Evolutionary conservation across 305 asterid species (phyloP), one percentile per base, ranked within the genome.

Genomic region (Fraxinus platypoda): DNA sequence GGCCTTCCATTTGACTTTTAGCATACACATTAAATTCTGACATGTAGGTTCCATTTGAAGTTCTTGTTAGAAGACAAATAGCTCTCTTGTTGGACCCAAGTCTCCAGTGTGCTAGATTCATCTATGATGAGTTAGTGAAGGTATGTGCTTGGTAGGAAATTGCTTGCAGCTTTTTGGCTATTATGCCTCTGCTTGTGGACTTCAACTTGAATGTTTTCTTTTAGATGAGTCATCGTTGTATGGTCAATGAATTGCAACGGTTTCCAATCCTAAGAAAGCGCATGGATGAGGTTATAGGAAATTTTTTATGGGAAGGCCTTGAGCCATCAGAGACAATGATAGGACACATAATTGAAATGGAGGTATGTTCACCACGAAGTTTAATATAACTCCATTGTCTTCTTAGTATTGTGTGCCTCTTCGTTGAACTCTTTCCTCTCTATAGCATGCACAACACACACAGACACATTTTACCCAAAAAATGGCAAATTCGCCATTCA

Each of bases 261-360:
- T 95, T 94, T 85, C 98, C 98, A 30, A 82, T 91, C 86, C 88
- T 95, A 43, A 87, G 91, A 71, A 91, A 87, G 85, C 84, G 92
- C 76, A 90, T 95, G 92, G 97, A 94, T 86, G 94, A 89, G 81
- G 97, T 91, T 72, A 86, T 89, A 35, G 93, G 94, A 74, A 87
- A 84, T 80, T 94, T 95, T 90, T 85, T 95, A 83, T 88, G 91
- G 80, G 97, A 89, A 90, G 99, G 99, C 83, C 96, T 97, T 85
- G 92, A 87, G 78, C 99, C 99, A 30, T 97, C 98, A n/a, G 95
- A 95, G 90, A 92, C 96, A 49, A 95, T 97, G 98, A 95, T 97
- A 78, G 90, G 98, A 9, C 97, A 93, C 87, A 89, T 97, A 81
- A 90, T 97, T 84, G 98, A 92, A 86, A 97, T 97, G 99, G 99